Evolutionary conservation across 2,329 filamentous ascomycete species (phyloP).

Genomic region (Orbilia oligospora): DNA sequence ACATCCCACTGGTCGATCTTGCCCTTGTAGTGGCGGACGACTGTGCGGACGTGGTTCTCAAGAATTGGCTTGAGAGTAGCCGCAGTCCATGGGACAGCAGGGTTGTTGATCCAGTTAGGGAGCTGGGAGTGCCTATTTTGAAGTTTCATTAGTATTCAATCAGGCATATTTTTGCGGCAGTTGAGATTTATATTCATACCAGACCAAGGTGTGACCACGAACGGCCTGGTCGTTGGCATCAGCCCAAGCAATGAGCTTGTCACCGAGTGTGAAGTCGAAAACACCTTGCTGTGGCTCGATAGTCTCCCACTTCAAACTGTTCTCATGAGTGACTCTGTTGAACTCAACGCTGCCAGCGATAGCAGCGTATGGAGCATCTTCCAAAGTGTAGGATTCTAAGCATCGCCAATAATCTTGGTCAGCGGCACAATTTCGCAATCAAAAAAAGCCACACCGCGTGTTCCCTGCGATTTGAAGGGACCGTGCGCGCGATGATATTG

Average conservation of each 20-base stretch:
- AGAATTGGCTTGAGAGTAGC: slow-evolving; percentile 72
- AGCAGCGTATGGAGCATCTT: slow-evolving; percentile 53
- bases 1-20: slow-evolving; percentile 77
- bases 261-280: slow-evolving; percentile 75
- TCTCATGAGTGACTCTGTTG: slow-evolving; percentile 61
- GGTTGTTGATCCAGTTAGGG: slow-evolving; percentile 60
- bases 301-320: slow-evolving; percentile 72
- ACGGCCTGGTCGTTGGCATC: slow-evolving; percentile 71
- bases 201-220: slow-evolving; percentile 73
- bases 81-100: slow-evolving; percentile 53
- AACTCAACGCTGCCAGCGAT: slow-evolving; percentile 55
- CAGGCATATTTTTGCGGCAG: slow-evolving; percentile 1
- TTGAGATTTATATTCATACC: slow-evolving; percentile 30
- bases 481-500: slow-evolving; percentile 40
- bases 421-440: slow-evolving; percentile 27
- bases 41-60: slow-evolving; percentile 74
- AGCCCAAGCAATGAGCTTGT: slow-evolving; percentile 71
- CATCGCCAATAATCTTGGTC: slow-evolving; percentile 27
- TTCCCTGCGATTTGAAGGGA: slow-evolving; percentile 23
- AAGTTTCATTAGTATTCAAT: slow-evolving; percentile 29
- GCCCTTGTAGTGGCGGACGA: slow-evolving; percentile 73
- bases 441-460: slow-evolving; percentile 39
- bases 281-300: slow-evolving; percentile 73
- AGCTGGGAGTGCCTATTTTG: slow-evolving; percentile 62
- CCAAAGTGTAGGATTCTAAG: slow-evolving; percentile 55